Base-by-base conservation (phyloP, 73 alveolate genomes). In the Urostyla sp. region DNA sequence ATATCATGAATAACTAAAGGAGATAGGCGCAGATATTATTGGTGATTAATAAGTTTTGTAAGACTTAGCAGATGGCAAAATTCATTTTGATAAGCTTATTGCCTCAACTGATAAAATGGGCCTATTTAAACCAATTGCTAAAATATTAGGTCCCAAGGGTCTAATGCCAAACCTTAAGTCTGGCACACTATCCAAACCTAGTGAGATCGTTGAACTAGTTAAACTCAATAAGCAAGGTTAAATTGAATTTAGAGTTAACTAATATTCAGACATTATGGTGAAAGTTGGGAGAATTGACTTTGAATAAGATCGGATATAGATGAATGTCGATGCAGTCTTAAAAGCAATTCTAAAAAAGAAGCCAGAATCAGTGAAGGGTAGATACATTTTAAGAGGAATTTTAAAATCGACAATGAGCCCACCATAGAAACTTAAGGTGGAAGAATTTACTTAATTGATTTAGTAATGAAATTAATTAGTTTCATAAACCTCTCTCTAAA, bases 141-240 rank as follows among this genome's bases (percentile, higher is more conserved):
- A 90, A 61, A 52, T 81, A 16, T 50, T 92, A n/a, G 98, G 98
- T 11, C 95, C 95, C 13, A 76, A 84, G 35, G 98, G 96, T 0
- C 77, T 92, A 18, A 92, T 92, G 98, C 98, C 98, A 0, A 92
- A 90, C 59, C 55, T 60, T 3, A 92, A 90, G 82, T 74, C 91
- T 54, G 93, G 93, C 27, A 90, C 94, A 24, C 44, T 90, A 45
- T 88, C 88, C 11, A 61, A 63, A 26, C 75, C 72, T 5, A 85
- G 61, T 0, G 74, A 87, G 6, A 38, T 90, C 30, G 27, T 69
- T 1, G 74, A 80, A 32, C 72, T 91, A 16, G 79, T 90, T n/a
- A 72, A 59, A 32, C 72, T 73, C 16, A 53, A 84, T 20, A 90
- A 80, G 32, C 53, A 84, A 48, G 96, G 96, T 20, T 35, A 63